These are phyloP conservation scores for Vinca minor DNA, from an alignment of 257 asterid genomes.

Conservation along the genomic window DNA sequence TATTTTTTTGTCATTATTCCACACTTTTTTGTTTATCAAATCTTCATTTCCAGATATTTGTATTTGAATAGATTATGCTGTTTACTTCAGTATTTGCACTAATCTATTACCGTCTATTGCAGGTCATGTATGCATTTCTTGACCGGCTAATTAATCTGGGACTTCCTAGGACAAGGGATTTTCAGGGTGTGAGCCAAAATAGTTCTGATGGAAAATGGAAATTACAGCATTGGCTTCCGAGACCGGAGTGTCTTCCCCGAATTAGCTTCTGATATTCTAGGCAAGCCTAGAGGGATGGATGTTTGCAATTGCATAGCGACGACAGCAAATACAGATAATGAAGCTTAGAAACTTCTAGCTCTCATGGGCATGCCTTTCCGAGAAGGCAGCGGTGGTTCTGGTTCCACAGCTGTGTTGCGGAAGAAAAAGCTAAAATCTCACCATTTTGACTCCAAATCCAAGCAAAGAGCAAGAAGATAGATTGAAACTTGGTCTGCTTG, in stretches of 20 bases:
- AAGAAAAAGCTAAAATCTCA: constrained; percentile 91
- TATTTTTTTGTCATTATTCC: not conserved
- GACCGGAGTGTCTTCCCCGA: constrained; percentile 97
- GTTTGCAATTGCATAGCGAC: constrained; percentile 86
- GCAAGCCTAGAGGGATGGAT: constrained; percentile 95
- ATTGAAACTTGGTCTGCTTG: constrained; percentile 6
- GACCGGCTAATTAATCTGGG: constrained; percentile 90
- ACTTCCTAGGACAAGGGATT: constrained; percentile 87
- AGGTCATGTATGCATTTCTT: constrained; percentile 85
- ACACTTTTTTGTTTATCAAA: not conserved
- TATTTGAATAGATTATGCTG: not conserved
- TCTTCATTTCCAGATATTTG: not conserved
- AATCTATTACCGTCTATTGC: constrained; percentile 12
- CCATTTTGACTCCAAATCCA: constrained; percentile 80
- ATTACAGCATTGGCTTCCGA: constrained; percentile 74
- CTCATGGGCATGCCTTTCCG: constrained; percentile 96
- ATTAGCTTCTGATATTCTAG: constrained; percentile 54
- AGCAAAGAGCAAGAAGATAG: constrained; percentile 41
- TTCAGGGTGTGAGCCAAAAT: constrained; percentile 79
- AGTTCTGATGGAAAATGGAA: constrained; percentile 94
- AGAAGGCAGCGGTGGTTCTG: constrained; percentile 51
- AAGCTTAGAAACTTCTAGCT: constrained; percentile 66
- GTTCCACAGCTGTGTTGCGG: constrained; percentile 26
- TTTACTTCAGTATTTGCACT: not conserved
- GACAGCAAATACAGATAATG: constrained; percentile 74